Evolutionary conservation across 805 yeast species (phyloP), one percentile per base, ranked within the genome.

Genomic region (Saccharomycopsis babjevae): DNA sequence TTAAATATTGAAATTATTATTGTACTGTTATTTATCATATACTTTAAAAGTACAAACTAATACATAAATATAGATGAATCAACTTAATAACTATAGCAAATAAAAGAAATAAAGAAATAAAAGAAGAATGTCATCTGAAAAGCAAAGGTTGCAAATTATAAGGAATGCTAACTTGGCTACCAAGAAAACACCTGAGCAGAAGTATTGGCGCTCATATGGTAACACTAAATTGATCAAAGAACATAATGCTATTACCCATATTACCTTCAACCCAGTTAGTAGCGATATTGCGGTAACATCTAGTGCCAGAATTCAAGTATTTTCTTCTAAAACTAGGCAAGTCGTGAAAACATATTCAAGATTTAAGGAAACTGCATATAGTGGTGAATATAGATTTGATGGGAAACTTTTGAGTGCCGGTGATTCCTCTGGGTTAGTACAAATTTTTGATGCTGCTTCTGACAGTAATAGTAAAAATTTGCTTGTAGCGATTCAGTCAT

Each of bases 261-360:
- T 94, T 60, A 80, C 85, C 65, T 94, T 94, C 79, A 91, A 88
- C 70, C 97, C 97, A 1, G 80, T 79, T 43, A 75, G 85, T 16
- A 96, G 97, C 5, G 97, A 94, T 74, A 88, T 93, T 75, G 98
- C 97, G 28, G 89, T 94, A 40, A 88, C 97, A 0, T 84, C 96
- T 36, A 85, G 96, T 20, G 87, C 97, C 0, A 80, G 97, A 69
- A 88, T 94, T 61, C 98, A 94, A 72, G 83, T 94, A 8, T 89
- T 93, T 69, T 88, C 96, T 0, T 86, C 97, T n/a, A 89, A 89
- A 72, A 94, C 98, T 0, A 81, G 97, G 68, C 96, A 90, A 70
- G 97, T 92, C 3, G 78, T 83, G 46, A 89, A 89, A 74, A 91
- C 97, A 0, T 88, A 91, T 66, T 80, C 85, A 5, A 74, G 97